These are phyloP conservation scores for Leptographium wingfieldii DNA, from an alignment of 2,329 filamentous ascomycete genomes.

Conservation along the genomic window DNA sequence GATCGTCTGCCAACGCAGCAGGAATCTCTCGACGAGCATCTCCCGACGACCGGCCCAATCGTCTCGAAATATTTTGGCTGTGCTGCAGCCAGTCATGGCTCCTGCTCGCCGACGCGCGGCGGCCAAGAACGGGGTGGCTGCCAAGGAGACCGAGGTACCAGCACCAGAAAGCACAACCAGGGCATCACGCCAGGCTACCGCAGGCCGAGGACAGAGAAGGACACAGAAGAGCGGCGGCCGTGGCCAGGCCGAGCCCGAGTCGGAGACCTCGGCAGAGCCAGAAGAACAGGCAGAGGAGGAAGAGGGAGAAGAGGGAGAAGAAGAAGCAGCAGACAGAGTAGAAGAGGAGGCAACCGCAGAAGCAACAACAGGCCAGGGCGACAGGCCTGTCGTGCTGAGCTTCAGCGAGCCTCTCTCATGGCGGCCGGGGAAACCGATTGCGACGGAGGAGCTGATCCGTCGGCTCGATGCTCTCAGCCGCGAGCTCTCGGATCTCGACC, in stretches of 20 bases:
- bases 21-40: not conserved
- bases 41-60: not conserved
- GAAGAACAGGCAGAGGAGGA: conserved; percentile 4
- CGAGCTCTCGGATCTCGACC: conserved; percentile 75
- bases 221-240: not conserved
- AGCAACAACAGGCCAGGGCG: conserved; percentile 15
- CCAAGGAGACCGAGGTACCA: conserved; percentile 2
- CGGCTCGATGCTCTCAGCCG: conserved; percentile 69
- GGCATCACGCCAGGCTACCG: not conserved
- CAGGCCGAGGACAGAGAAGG: conserved; percentile 3
- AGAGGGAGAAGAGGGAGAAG: not conserved
- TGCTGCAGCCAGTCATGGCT: conserved; percentile 4
- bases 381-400: conserved; percentile 39
- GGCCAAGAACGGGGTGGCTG: conserved; percentile 9
- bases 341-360: not conserved
- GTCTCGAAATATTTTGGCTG: not conserved
- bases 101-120: conserved; percentile 12
- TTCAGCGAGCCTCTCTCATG: conserved; percentile 85
- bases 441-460: conserved; percentile 67
- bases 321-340: not conserved
- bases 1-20: not conserved
- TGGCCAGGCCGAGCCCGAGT: not conserved
- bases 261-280: not conserved
- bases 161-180: not conserved
- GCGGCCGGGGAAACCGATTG: conserved; percentile 81